A percentile compares a stretch with the other conserved stretches of the same genome.
Conservation (phyloP, 805 yeast genomes). For the Sungouiozyma ichnusensis region DNA sequence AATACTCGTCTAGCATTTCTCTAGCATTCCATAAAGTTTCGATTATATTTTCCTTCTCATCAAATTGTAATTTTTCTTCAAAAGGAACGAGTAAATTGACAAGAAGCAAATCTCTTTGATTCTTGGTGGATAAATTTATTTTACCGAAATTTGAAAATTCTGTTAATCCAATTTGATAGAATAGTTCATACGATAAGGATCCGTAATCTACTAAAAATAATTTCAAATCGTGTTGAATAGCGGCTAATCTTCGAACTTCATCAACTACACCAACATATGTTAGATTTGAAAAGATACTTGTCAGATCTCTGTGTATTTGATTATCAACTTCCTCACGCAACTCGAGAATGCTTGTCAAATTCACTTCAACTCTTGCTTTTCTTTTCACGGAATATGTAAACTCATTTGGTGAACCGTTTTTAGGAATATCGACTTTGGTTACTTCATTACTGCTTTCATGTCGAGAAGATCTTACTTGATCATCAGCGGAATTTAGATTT, state of each 20-base stretch:
- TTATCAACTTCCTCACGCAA: slow-evolving; percentile 43
- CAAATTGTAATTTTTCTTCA: slow-evolving; percentile 10
- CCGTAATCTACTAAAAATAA: slow-evolving; percentile 75
- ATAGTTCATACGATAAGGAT: slow-evolving; percentile 52
- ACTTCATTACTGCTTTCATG: background rate
- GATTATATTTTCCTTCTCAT: slow-evolving; percentile 19
- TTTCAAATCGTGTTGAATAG: slow-evolving; percentile 77
- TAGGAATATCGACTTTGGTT: background rate
- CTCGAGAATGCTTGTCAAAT: slow-evolving; percentile 47
- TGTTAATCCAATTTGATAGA: slow-evolving; percentile 68
- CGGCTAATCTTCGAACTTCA: slow-evolving; percentile 51
- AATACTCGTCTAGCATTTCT: slow-evolving; percentile 78
- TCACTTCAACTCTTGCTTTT: slow-evolving; percentile 33
- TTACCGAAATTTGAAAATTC: slow-evolving; percentile 78
- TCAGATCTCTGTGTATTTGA: slow-evolving; percentile 40
- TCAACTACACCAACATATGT: slow-evolving; percentile 81
- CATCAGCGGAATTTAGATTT: background rate
- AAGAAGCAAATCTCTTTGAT: slow-evolving; percentile 8
- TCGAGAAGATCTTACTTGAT: background rate
- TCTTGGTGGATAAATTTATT: slow-evolving; percentile 29
- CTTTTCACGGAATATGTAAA: slow-evolving; percentile 10
- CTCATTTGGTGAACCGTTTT: background rate
- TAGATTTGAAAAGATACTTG: slow-evolving; percentile 57
- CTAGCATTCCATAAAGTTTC: slow-evolving; percentile 38
- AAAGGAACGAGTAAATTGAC: slow-evolving; percentile 12